Base-by-base conservation (phyloP, 371 early-diverging fungal genomes). In the Lichtheimia corymbifera region DNA sequence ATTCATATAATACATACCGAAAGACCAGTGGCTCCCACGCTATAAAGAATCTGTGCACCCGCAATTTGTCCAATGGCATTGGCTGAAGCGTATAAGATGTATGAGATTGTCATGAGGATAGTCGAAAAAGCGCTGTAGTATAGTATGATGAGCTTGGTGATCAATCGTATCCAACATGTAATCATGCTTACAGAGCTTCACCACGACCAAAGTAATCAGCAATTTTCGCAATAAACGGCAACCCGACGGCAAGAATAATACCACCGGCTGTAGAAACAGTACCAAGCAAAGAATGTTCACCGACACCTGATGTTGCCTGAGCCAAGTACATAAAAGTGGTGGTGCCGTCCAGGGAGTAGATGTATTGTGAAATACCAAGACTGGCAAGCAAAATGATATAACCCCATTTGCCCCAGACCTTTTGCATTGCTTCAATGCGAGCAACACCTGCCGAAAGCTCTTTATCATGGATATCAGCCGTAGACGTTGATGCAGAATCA, bases 191-290 rank as follows among this genome's bases (percentile, higher is more conserved):
- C 65, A 49, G 51, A 43, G 58, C 59, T 35, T 65, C 65, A 22
- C 58, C 65, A 59, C 65, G 65, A 14, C 65, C 65, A 20, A 65
- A 22, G 42, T 65, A 65, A 65, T 65, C 65, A 20, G 65, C 54
- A 24, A 65, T 50, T 17, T 65, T 65, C 20, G 65, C 65, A 44
- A 58, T 58, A 44, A 65, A 65, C 4, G 65, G 65, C 28, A 59
- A 59, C 0, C 65, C 65, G 4, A 65, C 40, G 20, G 65, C 59
- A 25, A 65, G 50, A 52, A 65, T 65, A 14, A 65, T 65, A 18
- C 55, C 30, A 13, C 65, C 60, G 25, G 65, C 65, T 5, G 60
- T 60, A 13, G 22, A 17, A 3, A 65, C 65, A 25, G 65, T 55
- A 7, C 65, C 65, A 6, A 54, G 53, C 51, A 65, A 15, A 11